Base-by-base conservation (phyloP, 176 grass and related monocot species). In the Coix lacrymajobi region DNA sequence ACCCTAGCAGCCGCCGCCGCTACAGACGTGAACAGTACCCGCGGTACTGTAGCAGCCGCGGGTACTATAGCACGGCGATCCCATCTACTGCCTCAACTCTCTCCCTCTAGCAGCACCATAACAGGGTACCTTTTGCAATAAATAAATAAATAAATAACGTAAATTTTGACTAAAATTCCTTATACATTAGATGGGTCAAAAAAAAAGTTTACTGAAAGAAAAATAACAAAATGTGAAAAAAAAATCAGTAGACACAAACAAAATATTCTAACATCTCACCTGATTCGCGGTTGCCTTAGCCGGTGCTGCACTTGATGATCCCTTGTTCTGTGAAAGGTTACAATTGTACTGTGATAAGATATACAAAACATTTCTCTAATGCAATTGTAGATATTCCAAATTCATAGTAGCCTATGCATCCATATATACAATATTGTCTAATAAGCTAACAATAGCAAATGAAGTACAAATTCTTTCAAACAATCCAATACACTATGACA, bases 281-380 rank as follows among this genome's bases (percentile, higher is more conserved):
- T 87, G 83, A 92, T 84, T 92, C 14, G 90, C 71, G 17, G 90
- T 81, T 80, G 66, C 88, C 52, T 83, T 86, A 61, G 92, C 78
- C 62, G 90, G 62, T 78, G 92, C 75, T 87, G 85, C 77, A 81
- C 94, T 94, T 28, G 90, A 87, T 75, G 92, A 88, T 0, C 77
- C 94, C 76, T 97, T 97, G 76, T 40, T 91, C 94, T 97, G 85
- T 75, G 65, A 84, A 85, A 85, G 43, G 67, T 63, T 81, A 14
- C 6, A 61, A 69, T 90, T 31, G 24, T 63, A 11, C 45, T 31
- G 19, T 69, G 40, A 81, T 22, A 8, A 48, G 22, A 52, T 75
- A 33, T 17, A 84, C 22, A 80, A 68, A 39, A 7, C 10, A 75
- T 57, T 62, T 20, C 22, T 20, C 22, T 25, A 7, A 66, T 49